A percentile compares a stretch with the other conserved stretches of the same genome.
Conservation (phyloP, 106 monocot species). For the Dendrobium chrysotoxum region DNA sequence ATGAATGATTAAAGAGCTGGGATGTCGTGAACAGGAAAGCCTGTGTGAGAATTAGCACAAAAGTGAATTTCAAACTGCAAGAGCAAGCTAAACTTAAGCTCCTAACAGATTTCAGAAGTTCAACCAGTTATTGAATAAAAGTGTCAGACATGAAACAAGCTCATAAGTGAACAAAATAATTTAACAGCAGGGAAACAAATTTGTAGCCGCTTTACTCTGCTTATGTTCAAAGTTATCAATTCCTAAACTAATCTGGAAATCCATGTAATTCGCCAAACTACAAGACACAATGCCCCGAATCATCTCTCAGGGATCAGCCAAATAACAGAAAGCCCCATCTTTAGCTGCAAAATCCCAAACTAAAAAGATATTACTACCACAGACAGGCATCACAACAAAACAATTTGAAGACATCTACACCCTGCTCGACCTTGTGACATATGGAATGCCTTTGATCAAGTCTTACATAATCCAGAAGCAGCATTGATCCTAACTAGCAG, state of each 20-base stretch:
- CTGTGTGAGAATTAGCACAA: neutral
- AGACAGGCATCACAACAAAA: neutral
- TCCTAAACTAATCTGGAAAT: neutral
- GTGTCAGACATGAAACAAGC: neutral
- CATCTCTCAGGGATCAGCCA: neutral
- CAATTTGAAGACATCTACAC: neutral
- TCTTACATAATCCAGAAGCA: no score
- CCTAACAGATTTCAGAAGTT: neutral
- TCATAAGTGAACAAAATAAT: neutral
- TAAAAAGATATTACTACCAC: neutral
- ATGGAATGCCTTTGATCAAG: no score
- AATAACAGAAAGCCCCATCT: neutral
- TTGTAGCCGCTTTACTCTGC: no score
- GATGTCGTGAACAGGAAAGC: neutral
- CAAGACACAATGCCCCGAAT: neutral
- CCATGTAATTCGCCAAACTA: neutral
- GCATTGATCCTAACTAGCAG: neutral
- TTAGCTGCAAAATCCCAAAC: neutral
- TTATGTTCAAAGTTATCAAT: neutral
- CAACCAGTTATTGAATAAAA: neutral
- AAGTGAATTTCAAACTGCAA: neutral
- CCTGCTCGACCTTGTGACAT: no score
- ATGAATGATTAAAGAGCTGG: neutral
- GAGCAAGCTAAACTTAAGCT: neutral
- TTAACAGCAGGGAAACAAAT: no score